Conservation (phyloP, 345 rosid species). For the Arabidopsis arenosa region DNA sequence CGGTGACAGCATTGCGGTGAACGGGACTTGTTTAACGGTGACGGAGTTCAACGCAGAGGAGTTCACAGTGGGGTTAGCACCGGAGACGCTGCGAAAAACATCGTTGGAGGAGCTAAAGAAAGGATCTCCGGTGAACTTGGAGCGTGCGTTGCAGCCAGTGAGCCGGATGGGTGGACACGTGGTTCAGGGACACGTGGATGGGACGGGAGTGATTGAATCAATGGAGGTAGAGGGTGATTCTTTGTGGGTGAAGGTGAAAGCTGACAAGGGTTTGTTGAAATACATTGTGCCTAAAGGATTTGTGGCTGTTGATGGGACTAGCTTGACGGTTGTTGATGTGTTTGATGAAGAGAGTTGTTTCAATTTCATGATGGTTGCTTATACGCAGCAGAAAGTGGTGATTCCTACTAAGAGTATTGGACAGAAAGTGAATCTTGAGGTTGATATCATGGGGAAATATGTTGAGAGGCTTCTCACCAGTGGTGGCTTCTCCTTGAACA, state of each 20-base stretch:
- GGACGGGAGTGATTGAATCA: conserved; percentile 75
- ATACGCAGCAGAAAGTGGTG: conserved; percentile 80
- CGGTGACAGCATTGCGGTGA: conserved; percentile 86
- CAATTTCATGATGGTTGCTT: conserved; percentile 83
- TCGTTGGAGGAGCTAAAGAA: conserved; percentile 66
- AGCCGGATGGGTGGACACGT: conserved; percentile 91
- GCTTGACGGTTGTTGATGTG: conserved; percentile 91
- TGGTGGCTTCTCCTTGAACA: conserved; percentile 43
- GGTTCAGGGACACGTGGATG: conserved; percentile 96
- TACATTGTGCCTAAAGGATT: conserved; percentile 88
- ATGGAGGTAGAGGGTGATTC: conserved; percentile 76
- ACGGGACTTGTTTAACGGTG: conserved; percentile 88
- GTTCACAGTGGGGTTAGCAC: conserved; percentile 75
- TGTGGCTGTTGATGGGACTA: conserved; percentile 88
- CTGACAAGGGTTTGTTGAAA: conserved; percentile 54
- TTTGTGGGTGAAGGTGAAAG: conserved; percentile 82
- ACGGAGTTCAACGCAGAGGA: conserved; percentile 65
- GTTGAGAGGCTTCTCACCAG: conserved; percentile 84
- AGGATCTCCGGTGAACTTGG: conserved; percentile 84
- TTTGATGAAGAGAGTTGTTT: conserved; percentile 77
- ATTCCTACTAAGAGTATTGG: conserved; percentile 74
- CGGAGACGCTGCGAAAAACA: conserved; percentile 82
- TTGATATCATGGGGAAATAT: conserved; percentile 89
- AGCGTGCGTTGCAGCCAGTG: conserved; percentile 80
- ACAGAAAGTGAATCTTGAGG: conserved; percentile 90